Conservation (phyloP, 352 stramenopile genomes). For the Pythium insidiosum region DNA sequence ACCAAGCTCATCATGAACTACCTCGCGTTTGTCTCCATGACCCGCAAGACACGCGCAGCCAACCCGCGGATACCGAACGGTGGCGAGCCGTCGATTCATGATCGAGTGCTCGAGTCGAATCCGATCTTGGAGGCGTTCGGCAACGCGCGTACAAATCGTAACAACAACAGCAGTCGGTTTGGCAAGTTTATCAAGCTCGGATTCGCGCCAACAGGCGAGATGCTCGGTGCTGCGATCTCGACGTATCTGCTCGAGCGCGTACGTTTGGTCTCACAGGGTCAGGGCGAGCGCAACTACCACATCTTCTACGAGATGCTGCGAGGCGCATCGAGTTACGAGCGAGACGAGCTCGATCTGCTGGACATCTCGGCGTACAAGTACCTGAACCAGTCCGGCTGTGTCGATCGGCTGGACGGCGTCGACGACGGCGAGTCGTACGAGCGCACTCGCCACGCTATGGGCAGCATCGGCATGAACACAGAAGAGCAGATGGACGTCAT, state of each 20-base stretch:
- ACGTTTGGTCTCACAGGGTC: conserved; percentile 87
- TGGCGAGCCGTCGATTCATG: conserved; percentile 53
- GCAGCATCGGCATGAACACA: conserved; percentile 62
- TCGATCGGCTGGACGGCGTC: conserved; percentile 62
- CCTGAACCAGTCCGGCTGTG: conserved; percentile 78
- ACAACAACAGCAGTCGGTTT: conserved; percentile 96
- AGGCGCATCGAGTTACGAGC: conserved; percentile 57
- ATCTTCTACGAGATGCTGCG: conserved; percentile 96
- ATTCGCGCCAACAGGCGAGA: conserved; percentile 70
- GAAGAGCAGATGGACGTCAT: conserved; percentile 81
- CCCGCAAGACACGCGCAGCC: conserved; percentile 7
- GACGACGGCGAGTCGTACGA: conserved; percentile 75
- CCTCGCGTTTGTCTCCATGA: conserved; percentile 81
- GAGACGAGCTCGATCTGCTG: conserved; percentile 31
- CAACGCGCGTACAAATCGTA: conserved; percentile 93
- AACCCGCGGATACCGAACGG: not conserved
- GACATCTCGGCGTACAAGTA: conserved; percentile 67
- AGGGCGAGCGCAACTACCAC: conserved; percentile 97
- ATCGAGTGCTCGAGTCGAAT: conserved; percentile 92
- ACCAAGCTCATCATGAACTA: conserved; percentile 98
- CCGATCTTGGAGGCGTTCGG: conserved; percentile 95
- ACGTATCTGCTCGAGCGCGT: conserved; percentile 97
- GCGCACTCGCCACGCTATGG: conserved; percentile 73
- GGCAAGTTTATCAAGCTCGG: conserved; percentile 96
- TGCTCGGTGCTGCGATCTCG: conserved; percentile 73